phyloP scores from a whole-genome alignment of 805 yeast genomes.

The Grigorovia yakushimaensis region DNA sequence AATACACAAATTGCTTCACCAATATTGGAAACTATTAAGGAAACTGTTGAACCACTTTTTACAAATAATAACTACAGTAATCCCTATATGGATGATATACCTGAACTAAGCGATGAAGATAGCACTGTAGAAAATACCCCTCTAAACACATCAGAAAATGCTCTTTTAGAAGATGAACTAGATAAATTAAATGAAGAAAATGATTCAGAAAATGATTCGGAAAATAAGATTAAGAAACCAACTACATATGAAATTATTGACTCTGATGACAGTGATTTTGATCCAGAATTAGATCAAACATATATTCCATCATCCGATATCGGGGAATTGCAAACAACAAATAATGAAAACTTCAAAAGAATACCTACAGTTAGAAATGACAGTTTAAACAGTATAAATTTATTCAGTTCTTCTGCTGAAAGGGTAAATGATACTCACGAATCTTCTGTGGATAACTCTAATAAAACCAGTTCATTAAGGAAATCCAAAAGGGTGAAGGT shows the following conservation, averaged over 20 bases:
- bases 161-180: constrained; percentile 22
- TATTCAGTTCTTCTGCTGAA: neutral
- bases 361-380: no score
- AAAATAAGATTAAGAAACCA: constrained; percentile 10
- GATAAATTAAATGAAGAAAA: neutral
- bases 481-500: constrained; percentile 58
- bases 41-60: neutral
- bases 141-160: constrained; percentile 27
- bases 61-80: constrained; percentile 2
- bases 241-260: constrained; percentile 1
- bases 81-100: constrained; percentile 34
- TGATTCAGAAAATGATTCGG: constrained; percentile 1
- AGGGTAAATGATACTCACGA: neutral
- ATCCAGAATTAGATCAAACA: constrained; percentile 2
- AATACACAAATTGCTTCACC: neutral
- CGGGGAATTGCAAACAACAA: neutral
- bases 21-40: neutral
- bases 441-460: neutral
- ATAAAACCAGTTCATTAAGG: constrained; percentile 25
- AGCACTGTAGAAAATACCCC: constrained; percentile 20
- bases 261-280: neutral
- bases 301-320: constrained; percentile 5
- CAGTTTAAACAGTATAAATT: no score
- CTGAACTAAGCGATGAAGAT: constrained; percentile 66
- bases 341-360: neutral